These are phyloP conservation scores for Alternaria ventricosa DNA, from an alignment of 2,329 filamentous ascomycete genomes.

Conservation along the genomic window DNA sequence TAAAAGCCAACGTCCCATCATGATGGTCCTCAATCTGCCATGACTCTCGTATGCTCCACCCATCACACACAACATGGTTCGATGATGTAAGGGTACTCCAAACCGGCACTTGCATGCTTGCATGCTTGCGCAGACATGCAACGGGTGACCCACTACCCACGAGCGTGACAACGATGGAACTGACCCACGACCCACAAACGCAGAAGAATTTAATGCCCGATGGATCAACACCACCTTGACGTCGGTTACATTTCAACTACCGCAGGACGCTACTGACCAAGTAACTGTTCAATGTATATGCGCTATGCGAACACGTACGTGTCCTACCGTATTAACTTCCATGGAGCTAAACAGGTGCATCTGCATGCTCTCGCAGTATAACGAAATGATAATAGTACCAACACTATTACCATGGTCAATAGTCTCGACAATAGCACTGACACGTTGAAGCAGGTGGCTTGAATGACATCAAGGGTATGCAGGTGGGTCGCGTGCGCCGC, in stretches of 20 bases:
- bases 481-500: constrained; percentile 2
- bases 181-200: not conserved
- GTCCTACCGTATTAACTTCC: not conserved
- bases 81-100: constrained; percentile 1
- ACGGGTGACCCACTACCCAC: not conserved
- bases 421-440: not conserved
- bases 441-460: not conserved
- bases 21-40: not conserved
- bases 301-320: not conserved
- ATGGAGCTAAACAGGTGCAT: not conserved
- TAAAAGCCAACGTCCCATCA: not conserved
- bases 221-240: not conserved
- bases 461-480: not conserved
- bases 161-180: not conserved
- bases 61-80: not conserved
- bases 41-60: not conserved
- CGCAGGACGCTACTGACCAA: not conserved
- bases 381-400: not conserved
- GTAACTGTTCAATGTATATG: not conserved
- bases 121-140: not conserved
- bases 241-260: not conserved
- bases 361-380: not conserved
- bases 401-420: not conserved
- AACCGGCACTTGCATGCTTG: not conserved
- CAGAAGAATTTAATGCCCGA: not conserved